Percentiles rank a stretch among this genome's conserved stretches.
These are phyloP conservation scores for Talaromyces albobiverticillius DNA, from an alignment of 2,329 filamentous ascomycete species.

Conservation along the genomic window DNA sequence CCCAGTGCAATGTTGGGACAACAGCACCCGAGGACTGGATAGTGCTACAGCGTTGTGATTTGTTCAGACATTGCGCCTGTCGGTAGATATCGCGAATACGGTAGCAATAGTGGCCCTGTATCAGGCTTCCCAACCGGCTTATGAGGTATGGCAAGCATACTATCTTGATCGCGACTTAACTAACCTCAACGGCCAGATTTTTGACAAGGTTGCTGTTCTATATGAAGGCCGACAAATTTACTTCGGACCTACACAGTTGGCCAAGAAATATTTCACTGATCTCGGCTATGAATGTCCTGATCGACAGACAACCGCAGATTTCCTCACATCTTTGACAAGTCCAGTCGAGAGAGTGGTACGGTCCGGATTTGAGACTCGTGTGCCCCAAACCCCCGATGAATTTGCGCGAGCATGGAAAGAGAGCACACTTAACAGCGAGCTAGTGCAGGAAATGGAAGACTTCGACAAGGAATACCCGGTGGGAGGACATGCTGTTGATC, in stretches of 20 bases:
- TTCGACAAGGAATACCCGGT: conserved; percentile 43
- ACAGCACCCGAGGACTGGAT: conserved; percentile 51
- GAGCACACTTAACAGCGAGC: conserved; percentile 45
- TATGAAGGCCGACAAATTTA: conserved; percentile 9
- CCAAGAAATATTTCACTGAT: conserved; percentile 64
- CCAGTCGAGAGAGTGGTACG: conserved; percentile 57
- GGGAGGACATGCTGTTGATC: conserved; percentile 36
- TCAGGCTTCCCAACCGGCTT: conserved; percentile 46
- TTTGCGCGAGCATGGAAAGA: conserved; percentile 59
- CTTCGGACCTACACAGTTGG: conserved; percentile 62
- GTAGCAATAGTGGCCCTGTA: conserved; percentile 58
- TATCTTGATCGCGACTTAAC: not conserved
- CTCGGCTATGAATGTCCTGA: conserved; percentile 68
- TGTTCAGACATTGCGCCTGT: conserved; percentile 49
- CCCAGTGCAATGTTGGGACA: conserved; percentile 47
- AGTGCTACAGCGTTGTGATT: conserved; percentile 57
- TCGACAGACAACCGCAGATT: conserved; percentile 68
- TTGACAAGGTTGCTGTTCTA: conserved; percentile 56
- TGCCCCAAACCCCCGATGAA: conserved; percentile 67
- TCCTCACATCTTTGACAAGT: conserved; percentile 68
- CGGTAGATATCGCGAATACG: conserved; percentile 48
- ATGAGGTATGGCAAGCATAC: conserved; percentile 38
- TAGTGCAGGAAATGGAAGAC: conserved; percentile 43
- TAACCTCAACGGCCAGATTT: conserved; percentile 41
- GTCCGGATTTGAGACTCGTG: conserved; percentile 59